Evolutionary conservation across 2,329 filamentous ascomycete species (phyloP).

Genomic region (Clonostachys chloroleuca): DNA sequence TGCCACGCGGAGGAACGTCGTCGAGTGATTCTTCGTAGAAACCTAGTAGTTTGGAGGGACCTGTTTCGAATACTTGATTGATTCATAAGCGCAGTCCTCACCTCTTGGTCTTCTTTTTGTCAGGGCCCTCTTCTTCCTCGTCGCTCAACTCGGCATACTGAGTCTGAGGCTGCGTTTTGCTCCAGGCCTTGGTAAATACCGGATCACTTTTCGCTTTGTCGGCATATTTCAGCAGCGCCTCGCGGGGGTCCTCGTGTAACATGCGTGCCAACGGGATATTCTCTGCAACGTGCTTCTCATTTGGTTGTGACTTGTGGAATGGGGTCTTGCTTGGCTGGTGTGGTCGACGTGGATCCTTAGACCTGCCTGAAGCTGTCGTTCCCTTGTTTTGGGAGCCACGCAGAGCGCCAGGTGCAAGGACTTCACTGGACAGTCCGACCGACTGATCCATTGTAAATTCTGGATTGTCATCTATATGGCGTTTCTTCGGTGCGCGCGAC

Average conservation of each 20-base stretch:
- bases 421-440: slow-evolving; percentile 78
- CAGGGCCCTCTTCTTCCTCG: slow-evolving; percentile 68
- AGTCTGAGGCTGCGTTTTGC: slow-evolving; percentile 84
- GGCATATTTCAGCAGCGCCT: slow-evolving; percentile 91
- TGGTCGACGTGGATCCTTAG: slow-evolving; percentile 76
- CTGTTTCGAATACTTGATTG: background rate
- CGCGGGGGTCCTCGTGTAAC: slow-evolving; percentile 93
- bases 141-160: slow-evolving; percentile 89
- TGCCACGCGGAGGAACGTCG: background rate
- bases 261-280: slow-evolving; percentile 87
- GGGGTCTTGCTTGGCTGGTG: slow-evolving; percentile 81
- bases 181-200: slow-evolving; percentile 92
- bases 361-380: slow-evolving; percentile 72
- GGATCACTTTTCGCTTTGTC: slow-evolving; percentile 90
- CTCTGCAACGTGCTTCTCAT: slow-evolving; percentile 83
- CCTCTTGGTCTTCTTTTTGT: slow-evolving; percentile 59
- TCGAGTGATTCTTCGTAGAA: background rate
- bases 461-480: slow-evolving; percentile 92
- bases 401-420: slow-evolving; percentile 65
- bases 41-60: background rate
- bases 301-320: slow-evolving; percentile 85
- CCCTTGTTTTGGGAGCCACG: slow-evolving; percentile 53
- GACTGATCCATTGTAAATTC: slow-evolving; percentile 80
- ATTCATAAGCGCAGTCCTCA: slow-evolving; percentile 20
- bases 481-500: slow-evolving; percentile 88